Conservation (phyloP, 2,329 filamentous ascomycete species). For the Colletotrichum neosansevieriae region DNA sequence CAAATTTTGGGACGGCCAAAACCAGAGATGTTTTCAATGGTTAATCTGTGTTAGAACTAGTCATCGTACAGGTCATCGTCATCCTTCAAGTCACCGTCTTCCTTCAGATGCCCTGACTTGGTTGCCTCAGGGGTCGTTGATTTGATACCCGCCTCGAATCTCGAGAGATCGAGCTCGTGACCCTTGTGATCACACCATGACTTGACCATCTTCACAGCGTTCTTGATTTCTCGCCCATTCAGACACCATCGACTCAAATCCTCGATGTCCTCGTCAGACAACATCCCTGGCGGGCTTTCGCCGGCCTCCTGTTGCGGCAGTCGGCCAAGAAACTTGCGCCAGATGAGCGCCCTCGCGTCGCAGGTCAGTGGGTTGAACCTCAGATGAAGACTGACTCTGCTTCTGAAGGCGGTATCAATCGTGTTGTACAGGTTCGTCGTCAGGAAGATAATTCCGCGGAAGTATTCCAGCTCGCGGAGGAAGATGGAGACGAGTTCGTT, state of each 20-base stretch:
- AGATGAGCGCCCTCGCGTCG: slow-evolving; percentile 55
- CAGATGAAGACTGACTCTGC: slow-evolving; percentile 60
- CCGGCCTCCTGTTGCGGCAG: slow-evolving; percentile 43
- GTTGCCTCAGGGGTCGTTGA: slow-evolving; percentile 58
- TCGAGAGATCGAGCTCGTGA: slow-evolving; percentile 55
- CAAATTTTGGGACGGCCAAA: background rate
- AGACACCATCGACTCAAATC: slow-evolving; percentile 56
- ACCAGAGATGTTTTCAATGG: background rate
- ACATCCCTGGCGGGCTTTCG: slow-evolving; percentile 16
- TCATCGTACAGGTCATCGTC: slow-evolving; percentile 47
- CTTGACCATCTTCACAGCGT: slow-evolving; percentile 59
- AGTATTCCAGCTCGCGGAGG: slow-evolving; percentile 60
- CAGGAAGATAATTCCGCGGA: slow-evolving; percentile 58
- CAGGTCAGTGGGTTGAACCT: slow-evolving; percentile 55
- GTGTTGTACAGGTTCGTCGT: slow-evolving; percentile 58
- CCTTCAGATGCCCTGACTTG: slow-evolving; percentile 47
- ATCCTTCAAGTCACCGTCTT: slow-evolving; percentile 43
- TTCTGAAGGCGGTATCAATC: slow-evolving; percentile 59
- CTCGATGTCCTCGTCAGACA: slow-evolving; percentile 52
- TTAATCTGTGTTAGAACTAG: background rate
- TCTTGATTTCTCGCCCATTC: slow-evolving; percentile 62
- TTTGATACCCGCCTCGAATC: slow-evolving; percentile 59
- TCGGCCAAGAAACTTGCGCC: slow-evolving; percentile 60
- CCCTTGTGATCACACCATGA: slow-evolving; percentile 60
- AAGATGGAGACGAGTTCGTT: slow-evolving; percentile 64